These are phyloP conservation scores for Tillandsia fasciculata DNA, from an alignment of 176 grass and related monocot species.

Conservation along the genomic window DNA sequence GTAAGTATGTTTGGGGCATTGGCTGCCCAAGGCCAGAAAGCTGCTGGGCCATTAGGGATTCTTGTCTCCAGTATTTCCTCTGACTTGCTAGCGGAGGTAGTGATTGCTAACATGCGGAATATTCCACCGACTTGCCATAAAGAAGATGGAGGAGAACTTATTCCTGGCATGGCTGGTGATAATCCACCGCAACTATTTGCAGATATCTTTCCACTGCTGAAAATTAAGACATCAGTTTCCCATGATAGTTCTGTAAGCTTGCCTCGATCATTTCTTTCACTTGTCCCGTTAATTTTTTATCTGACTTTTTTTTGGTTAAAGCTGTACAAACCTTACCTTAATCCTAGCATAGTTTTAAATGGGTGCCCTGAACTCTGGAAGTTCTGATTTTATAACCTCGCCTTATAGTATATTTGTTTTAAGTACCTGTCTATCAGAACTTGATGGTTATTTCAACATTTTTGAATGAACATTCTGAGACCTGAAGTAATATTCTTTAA, in stretches of 20 bases:
- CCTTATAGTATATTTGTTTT: no score
- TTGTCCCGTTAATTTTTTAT: no score
- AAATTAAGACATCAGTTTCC: conserved; percentile 27
- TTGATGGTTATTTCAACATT: no score
- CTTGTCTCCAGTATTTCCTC: conserved; percentile 74
- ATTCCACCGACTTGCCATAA: conserved; percentile 48
- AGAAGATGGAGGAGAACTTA: conserved; percentile 31
- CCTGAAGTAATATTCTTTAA: no score
- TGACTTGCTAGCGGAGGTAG: conserved; percentile 88
- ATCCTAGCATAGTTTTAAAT: no score
- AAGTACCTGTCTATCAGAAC: no score
- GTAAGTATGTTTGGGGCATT: conserved; percentile 87
- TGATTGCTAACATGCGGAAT: conserved; percentile 87
- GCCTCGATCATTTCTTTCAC: not conserved
- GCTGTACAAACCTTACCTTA: no score
- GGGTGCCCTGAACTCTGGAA: no score
- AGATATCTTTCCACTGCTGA: conserved; percentile 31
- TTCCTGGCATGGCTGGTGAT: conserved; percentile 6
- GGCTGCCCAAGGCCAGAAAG: conserved; percentile 77
- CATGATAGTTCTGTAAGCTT: conserved; percentile 16
- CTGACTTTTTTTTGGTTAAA: no score
- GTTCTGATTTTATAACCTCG: no score
- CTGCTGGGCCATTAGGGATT: conserved; percentile 63
- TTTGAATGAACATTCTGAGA: no score
- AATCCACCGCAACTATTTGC: not conserved